Conservation (phyloP, 2,329 filamentous ascomycete genomes). For the Sclerotinia subarctica region DNA sequence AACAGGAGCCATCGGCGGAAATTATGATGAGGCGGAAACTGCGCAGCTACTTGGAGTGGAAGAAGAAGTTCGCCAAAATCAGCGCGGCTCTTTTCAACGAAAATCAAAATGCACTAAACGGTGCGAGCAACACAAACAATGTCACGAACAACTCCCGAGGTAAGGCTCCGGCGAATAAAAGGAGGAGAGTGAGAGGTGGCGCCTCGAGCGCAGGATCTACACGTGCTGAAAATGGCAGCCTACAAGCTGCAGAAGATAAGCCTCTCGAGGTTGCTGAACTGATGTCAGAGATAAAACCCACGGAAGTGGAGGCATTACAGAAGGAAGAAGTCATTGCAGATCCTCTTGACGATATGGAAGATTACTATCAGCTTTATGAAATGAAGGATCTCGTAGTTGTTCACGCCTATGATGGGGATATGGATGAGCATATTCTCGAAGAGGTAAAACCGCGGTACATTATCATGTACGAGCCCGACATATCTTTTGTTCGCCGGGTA, state of each 20-base stretch:
- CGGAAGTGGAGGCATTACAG: constrained; percentile 69
- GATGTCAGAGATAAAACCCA: constrained; percentile 79
- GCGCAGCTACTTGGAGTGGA: constrained; percentile 86
- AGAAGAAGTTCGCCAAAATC: constrained; percentile 81
- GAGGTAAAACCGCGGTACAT: constrained; percentile 92
- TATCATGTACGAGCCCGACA: constrained; percentile 97
- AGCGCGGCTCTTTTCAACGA: constrained; percentile 75
- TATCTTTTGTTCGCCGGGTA: constrained; percentile 87
- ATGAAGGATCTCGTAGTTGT: constrained; percentile 86
- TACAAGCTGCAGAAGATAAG: constrained; percentile 77
- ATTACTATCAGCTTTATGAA: constrained; percentile 86
- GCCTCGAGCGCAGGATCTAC: constrained; percentile 56
- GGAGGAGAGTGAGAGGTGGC: constrained; percentile 79
- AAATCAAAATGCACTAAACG: constrained; percentile 72
- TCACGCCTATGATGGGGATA: constrained; percentile 91
- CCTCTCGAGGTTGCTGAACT: constrained; percentile 78
- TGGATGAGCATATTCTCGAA: constrained; percentile 94
- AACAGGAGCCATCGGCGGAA: constrained; percentile 65
- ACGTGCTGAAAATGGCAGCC: constrained; percentile 68
- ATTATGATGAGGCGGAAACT: constrained; percentile 90
- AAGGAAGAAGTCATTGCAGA: constrained; percentile 76
- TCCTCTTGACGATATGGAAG: constrained; percentile 84
- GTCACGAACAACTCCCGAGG: constrained; percentile 46
- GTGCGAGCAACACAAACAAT: constrained; percentile 56
- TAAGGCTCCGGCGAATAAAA: constrained; percentile 76